Conservation (phyloP, 2,329 filamentous ascomycete species). For the Onygenales sp. region DNA sequence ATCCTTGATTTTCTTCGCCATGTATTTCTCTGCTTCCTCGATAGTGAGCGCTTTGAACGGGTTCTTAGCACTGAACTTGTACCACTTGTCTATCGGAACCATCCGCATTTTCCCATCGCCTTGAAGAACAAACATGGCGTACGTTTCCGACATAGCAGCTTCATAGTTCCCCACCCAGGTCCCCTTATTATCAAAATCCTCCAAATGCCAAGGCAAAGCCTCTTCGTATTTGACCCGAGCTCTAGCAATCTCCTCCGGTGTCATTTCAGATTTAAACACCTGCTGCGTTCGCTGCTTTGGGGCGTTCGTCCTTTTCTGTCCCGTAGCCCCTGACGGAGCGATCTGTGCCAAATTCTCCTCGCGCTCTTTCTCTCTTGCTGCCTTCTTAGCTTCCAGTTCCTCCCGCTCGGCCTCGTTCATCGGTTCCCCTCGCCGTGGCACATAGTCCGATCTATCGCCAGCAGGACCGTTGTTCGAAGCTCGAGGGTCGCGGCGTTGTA, state of each 20-base stretch:
- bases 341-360: conserved; percentile 88
- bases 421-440: conserved; percentile 43
- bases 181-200: conserved; percentile 93
- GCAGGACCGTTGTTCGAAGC: conserved; percentile 44
- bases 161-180: conserved; percentile 91
- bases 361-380: conserved; percentile 74
- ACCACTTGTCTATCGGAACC: conserved; percentile 92
- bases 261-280: conserved; percentile 71
- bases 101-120: conserved; percentile 64
- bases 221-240: conserved; percentile 74
- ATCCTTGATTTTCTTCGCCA: conserved; percentile 67
- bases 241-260: conserved; percentile 59
- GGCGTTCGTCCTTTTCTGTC: conserved; percentile 58
- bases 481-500: conserved; percentile 81
- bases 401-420: conserved; percentile 59
- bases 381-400: conserved; percentile 49
- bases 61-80: conserved; percentile 48
- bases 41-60: conserved; percentile 68
- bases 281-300: conserved; percentile 75
- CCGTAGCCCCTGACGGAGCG: conserved; percentile 63
- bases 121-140: conserved; percentile 70
- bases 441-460: conserved; percentile 35
- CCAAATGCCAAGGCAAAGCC: conserved; percentile 89
- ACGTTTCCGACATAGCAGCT: conserved; percentile 69
- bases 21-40: conserved; percentile 75